A percentile compares a stretch with the other conserved stretches of the same genome.
phyloP scores from a whole-genome alignment of 192 early-diverging fungal species.

The Linnemannia hyalina region DNA sequence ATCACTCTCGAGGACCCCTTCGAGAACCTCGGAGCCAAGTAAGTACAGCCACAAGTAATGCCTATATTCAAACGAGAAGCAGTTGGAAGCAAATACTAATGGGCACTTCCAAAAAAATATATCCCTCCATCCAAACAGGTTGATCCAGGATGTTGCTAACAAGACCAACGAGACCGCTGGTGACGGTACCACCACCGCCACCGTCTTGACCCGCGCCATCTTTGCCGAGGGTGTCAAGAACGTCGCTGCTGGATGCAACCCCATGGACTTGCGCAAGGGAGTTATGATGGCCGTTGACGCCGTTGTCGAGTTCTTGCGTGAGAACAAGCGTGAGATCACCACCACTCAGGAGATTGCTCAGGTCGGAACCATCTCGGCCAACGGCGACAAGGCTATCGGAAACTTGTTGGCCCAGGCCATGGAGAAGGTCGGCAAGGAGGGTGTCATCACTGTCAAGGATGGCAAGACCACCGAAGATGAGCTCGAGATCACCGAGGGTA shows the following conservation, averaged over 20 bases:
- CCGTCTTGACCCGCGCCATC: conserved; percentile 98
- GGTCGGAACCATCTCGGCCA: conserved; percentile 98
- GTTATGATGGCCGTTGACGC: conserved; percentile 94
- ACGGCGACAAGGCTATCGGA: conserved; percentile 98
- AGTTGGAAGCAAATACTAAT: background rate
- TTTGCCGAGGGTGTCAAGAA: conserved; percentile 99
- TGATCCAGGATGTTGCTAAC: conserved; percentile 99
- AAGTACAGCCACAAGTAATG: background rate
- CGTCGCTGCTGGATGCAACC: conserved; percentile 99
- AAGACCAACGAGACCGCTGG: conserved; percentile 99
- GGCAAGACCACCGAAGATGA: conserved; percentile 99
- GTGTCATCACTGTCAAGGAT: conserved; percentile 99
- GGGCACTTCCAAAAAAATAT: background rate
- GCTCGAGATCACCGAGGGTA: conserved; percentile 99
- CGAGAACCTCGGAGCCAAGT: conserved; percentile 98
- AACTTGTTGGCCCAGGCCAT: conserved; percentile 98
- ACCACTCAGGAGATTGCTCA: conserved; percentile 98
- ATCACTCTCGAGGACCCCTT: conserved; percentile 98
- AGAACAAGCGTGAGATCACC: conserved; percentile 92
- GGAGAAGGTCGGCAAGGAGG: conserved; percentile 99
- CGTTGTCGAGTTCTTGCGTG: conserved; percentile 93
- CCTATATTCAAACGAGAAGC: background rate
- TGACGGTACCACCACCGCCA: conserved; percentile 99
- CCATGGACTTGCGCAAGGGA: conserved; percentile 97
- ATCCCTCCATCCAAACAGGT: conserved; percentile 53